Percentiles rank a stretch among this genome's conserved stretches.
phyloP scores from a whole-genome alignment of 2,329 filamentous ascomycete genomes.

The Penicillium palitans region DNA sequence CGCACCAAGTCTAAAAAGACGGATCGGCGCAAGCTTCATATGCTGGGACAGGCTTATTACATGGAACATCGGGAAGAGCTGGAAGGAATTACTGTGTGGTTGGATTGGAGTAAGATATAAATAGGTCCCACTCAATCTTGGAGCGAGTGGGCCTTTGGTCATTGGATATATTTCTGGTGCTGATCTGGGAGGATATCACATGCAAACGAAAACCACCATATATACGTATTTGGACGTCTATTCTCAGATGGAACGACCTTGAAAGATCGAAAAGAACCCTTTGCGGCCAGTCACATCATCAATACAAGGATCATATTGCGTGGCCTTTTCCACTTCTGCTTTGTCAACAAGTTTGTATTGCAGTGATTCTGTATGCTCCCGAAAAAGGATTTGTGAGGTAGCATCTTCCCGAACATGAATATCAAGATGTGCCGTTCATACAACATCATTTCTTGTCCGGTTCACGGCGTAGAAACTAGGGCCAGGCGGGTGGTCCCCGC shows the following conservation, averaged over 20 bases:
- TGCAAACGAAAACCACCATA: neutral
- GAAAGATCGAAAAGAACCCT: neutral
- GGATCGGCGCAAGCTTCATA: constrained; percentile 24
- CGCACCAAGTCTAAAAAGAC: constrained; percentile 29
- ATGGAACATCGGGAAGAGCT: constrained; percentile 16
- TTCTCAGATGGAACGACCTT: neutral
- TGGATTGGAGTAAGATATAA: constrained; percentile 11
- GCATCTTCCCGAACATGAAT: neutral
- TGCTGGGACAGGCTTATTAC: constrained; percentile 22
- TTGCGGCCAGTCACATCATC: no score
- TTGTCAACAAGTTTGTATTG: neutral
- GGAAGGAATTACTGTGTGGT: constrained; percentile 16
- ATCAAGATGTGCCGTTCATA: neutral
- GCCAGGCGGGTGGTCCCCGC: neutral
- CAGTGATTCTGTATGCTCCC: no score
- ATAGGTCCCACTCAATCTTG: no score
- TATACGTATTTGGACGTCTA: neutral
- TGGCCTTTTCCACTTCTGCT: neutral
- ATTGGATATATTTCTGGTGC: neutral
- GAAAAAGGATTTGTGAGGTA: neutral
- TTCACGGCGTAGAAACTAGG: neutral
- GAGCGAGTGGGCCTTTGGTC: neutral
- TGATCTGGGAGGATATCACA: neutral
- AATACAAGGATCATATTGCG: neutral
- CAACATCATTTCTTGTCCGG: no score